Conservation (phyloP, 2,329 filamentous ascomycete genomes). For the Botrytis tulipae region DNA sequence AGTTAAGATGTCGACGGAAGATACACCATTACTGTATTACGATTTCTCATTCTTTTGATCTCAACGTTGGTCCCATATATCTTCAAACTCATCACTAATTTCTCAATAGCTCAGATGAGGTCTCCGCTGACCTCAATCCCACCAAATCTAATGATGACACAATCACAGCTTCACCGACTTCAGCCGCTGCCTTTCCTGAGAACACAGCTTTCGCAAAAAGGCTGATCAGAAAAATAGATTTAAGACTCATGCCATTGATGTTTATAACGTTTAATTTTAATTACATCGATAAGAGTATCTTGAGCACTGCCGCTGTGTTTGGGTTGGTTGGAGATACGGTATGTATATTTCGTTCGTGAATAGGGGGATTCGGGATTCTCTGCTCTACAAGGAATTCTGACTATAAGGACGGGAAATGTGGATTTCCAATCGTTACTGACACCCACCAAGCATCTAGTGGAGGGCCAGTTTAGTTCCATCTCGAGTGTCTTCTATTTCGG, state of each 20-base stretch:
- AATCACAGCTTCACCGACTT: neutral
- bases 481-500: constrained; percentile 27
- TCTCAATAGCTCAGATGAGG: neutral
- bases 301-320: constrained; percentile 48
- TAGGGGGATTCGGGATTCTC: too few species aligned
- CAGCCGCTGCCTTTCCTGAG: neutral
- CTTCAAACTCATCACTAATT: neutral
- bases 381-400: neutral
- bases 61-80: neutral
- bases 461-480: constrained; percentile 23
- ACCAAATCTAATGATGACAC: neutral
- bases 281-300: constrained; percentile 42
- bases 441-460: neutral
- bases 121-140: neutral
- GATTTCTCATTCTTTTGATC: too few species aligned
- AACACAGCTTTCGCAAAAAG: neutral
- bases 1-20: neutral
- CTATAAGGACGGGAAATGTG: neutral
- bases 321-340: constrained; percentile 45
- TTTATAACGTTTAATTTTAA: constrained; percentile 57
- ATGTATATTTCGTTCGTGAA: neutral
- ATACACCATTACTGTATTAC: neutral
- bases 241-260: constrained; percentile 51
- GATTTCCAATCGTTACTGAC: neutral
- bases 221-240: constrained; percentile 54